Evolutionary conservation across 116 monocot species (phyloP).

Genomic region (Phalaenopsis hybrid): DNA sequence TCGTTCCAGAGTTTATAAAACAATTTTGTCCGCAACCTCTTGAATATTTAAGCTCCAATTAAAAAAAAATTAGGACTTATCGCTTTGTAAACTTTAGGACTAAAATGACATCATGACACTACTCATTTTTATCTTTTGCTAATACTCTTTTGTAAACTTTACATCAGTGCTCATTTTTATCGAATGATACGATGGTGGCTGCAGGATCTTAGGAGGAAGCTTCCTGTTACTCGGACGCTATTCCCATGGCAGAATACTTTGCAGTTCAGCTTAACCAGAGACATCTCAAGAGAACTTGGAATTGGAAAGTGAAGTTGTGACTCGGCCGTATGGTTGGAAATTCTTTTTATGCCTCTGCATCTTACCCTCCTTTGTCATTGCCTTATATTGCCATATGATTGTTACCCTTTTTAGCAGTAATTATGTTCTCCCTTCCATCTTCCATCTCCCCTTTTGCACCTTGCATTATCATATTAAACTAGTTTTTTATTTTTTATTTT

Average conservation of each 20-base stretch:
- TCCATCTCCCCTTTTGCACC: neutral
- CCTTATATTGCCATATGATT: neutral
- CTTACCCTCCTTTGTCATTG: neutral
- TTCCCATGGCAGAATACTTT: constrained; percentile 91
- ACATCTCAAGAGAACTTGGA: constrained; percentile 74
- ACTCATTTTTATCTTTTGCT: too few relatives aligned
- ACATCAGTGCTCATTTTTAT: too few relatives aligned
- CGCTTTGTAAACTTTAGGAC: too few relatives aligned
- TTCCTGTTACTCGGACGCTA: constrained; percentile 86
- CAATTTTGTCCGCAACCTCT: too few relatives aligned
- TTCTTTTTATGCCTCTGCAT: neutral
- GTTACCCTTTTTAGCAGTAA: neutral
- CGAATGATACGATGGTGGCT: neutral
- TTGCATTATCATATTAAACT: neutral
- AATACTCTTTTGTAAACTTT: too few relatives aligned
- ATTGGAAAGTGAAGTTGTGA: constrained; percentile 46
- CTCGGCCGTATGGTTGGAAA: too few relatives aligned
- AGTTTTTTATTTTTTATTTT: neutral
- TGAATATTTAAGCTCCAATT: too few relatives aligned
- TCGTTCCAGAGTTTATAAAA: too few relatives aligned
- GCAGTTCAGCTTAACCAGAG: constrained; percentile 80
- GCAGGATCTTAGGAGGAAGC: constrained; percentile 96
- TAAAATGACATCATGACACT: too few relatives aligned
- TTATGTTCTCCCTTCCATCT: neutral
- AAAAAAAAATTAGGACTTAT: too few relatives aligned